Evolutionary conservation across 1,139 yeast species (phyloP).

Genomic region (Diutina neorugosa): DNA sequence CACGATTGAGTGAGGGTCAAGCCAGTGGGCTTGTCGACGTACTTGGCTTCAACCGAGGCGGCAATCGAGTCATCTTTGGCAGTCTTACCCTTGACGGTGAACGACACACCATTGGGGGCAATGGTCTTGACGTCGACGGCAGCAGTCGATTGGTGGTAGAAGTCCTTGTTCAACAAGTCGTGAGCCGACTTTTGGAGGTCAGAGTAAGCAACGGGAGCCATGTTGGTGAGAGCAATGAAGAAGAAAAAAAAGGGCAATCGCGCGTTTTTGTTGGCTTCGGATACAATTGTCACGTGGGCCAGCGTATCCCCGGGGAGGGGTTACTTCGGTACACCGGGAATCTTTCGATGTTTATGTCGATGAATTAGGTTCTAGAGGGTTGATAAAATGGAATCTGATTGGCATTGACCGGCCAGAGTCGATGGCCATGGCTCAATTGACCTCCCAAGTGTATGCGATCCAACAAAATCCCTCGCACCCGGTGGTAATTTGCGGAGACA

Average conservation of each 20-base stretch:
- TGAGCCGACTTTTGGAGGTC: conserved; percentile 86
- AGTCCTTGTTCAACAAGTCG: conserved; percentile 83
- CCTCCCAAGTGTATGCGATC: background rate
- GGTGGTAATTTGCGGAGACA: background rate
- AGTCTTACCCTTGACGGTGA: conserved; percentile 90
- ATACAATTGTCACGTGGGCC: background rate
- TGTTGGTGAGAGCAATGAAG: conserved; percentile 9
- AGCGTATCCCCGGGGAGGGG: background rate
- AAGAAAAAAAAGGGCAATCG: conserved; percentile 4
- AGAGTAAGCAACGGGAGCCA: conserved; percentile 67
- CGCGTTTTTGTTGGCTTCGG: background rate
- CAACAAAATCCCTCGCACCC: background rate
- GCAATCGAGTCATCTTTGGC: conserved; percentile 73
- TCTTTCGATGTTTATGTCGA: background rate
- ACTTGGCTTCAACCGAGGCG: conserved; percentile 86
- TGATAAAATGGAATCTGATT: background rate
- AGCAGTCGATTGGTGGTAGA: conserved; percentile 84
- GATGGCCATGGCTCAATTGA: background rate
- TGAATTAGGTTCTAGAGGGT: background rate
- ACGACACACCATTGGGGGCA: conserved; percentile 94
- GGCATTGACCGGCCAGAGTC: background rate
- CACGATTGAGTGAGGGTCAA: conserved; percentile 94
- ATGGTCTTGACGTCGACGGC: conserved; percentile 81
- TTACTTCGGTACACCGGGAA: background rate
- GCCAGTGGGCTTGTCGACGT: conserved; percentile 88